Base-by-base conservation (phyloP, 73 alveolate genomes). In the Diophrys sp. region DNA sequence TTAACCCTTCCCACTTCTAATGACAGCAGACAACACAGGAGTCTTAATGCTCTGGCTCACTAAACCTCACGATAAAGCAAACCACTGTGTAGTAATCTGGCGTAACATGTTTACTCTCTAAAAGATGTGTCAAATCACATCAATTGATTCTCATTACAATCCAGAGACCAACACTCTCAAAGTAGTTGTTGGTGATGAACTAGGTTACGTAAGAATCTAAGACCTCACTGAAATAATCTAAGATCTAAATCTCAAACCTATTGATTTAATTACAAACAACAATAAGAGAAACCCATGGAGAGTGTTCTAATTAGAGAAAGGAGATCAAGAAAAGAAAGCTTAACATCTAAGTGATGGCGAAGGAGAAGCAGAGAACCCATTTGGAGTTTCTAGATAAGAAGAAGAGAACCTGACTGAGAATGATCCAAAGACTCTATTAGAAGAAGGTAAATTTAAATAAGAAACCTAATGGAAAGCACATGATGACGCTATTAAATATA, bases 21-120 rank as follows among this genome's bases (percentile, higher is more conserved):
- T 88, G 57, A 87, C 90, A 5, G 81, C 89, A 2, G 95, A 88
- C 75, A 74, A 77, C 74, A 44, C 92, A 27, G 95, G 95, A 30
- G 74, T 66, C 31, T 84, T 88, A 11, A 67, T 75, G 0, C 1
- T 88, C 33, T 88, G 95, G 91, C 70, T 75, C 23, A 85, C 88
- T 1, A 78, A 71, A 56, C 82, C 86, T 28, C 90, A 77, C 80
- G 82, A 87, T 25, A 69, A 78, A 44, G 88, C 85, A 23, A 74
- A 79, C 31, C 34, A 73, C 56, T 82, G 88, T 27, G 32, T 89
- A 30, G 85, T 89, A 23, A 78, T 66, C 31, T 89, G 96, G 96
- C 71, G 96, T 69, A 89, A 89, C 70, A 89, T 89, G 96, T 87
- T 84, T 68, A 89, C 96, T 0, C 66, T 89, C 23, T 80, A 89